Conservation (phyloP, 2,329 filamentous ascomycete species). For the Colletotrichum tanaceti region DNA sequence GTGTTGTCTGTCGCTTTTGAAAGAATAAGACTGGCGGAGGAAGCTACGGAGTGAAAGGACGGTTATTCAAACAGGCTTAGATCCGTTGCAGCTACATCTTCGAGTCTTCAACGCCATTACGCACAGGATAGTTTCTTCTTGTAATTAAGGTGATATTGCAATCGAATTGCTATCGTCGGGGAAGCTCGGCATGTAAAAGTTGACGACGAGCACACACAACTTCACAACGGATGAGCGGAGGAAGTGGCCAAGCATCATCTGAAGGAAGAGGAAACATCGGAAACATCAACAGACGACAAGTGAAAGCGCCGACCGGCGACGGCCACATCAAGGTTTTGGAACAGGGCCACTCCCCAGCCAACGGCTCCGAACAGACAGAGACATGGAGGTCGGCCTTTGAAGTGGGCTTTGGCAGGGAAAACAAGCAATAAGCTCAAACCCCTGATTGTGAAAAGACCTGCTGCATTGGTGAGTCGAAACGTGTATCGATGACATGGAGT, state of each 20-base stretch:
- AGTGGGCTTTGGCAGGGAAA: constrained; percentile 9
- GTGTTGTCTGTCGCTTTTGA: no score
- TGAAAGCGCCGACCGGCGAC: constrained; percentile 9
- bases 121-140: not conserved
- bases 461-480: constrained; percentile 21
- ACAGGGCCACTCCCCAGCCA: not conserved
- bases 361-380: not conserved
- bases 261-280: constrained; percentile 22
- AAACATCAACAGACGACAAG: constrained; percentile 9
- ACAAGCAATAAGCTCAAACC: no score
- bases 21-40: no score
- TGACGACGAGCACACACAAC: constrained; percentile 8
- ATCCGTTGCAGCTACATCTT: not conserved
- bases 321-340: not conserved
- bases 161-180: not conserved
- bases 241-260: constrained; percentile 15
- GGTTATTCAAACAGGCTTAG: not conserved
- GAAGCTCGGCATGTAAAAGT: constrained; percentile 10
- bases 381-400: not conserved
- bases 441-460: constrained; percentile 8
- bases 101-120: not conserved
- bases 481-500: constrained; percentile 10
- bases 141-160: not conserved
- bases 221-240: constrained; percentile 22
- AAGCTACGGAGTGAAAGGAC: no score